These are phyloP conservation scores for Naegleria fowleri DNA, from an alignment of 208 protist species.

Conservation along the genomic window DNA sequence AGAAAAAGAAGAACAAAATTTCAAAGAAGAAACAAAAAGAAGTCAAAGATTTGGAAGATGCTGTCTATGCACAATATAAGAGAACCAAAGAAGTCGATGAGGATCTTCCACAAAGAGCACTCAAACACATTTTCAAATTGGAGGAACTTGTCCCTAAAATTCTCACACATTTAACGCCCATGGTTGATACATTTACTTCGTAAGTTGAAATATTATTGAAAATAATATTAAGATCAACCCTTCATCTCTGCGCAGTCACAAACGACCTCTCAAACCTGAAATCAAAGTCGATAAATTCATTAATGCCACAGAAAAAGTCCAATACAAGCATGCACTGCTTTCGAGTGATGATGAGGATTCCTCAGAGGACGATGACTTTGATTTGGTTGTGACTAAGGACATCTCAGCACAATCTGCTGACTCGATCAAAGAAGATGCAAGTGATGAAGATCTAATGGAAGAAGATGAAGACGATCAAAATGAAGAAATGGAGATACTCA, in stretches of 20 bases:
- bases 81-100: not conserved
- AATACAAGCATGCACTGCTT: not conserved
- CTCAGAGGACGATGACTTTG: not conserved
- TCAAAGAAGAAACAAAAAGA: not conserved
- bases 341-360: not conserved
- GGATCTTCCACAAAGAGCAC: not conserved
- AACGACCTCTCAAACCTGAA: not conserved
- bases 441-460: not conserved
- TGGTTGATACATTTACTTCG: not conserved
- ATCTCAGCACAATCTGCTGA: not conserved
- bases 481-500: no score
- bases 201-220: not conserved
- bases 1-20: not conserved
- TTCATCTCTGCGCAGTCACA: no score
- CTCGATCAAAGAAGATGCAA: not conserved
- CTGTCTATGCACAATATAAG: constrained; percentile 5
- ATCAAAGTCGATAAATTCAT: not conserved
- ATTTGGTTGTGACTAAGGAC: not conserved
- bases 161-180: not conserved
- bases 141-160: not conserved
- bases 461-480: not conserved
- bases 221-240: no score
- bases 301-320: not conserved
- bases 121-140: not conserved
- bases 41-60: not conserved